Conservation (phyloP, 164 flowering plant genomes). For the Hamamelis virginiana region DNA sequence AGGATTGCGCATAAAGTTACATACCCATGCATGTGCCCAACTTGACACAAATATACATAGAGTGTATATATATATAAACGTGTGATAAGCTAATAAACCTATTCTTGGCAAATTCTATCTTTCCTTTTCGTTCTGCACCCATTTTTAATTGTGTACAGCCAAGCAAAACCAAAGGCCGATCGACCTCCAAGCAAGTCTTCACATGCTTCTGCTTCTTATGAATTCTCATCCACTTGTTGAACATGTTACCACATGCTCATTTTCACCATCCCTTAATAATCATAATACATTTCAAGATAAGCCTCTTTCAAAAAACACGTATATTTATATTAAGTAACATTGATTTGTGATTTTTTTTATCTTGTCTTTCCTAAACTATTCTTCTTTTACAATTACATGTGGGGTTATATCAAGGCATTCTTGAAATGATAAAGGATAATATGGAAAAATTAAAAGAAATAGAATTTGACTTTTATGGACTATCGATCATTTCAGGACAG, state of each 20-base stretch:
- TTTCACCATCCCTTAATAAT: background rate
- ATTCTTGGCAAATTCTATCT: constrained; percentile 15
- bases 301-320: no score
- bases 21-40: constrained; percentile 23
- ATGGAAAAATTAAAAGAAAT: no score
- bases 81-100: constrained; percentile 17
- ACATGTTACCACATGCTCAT: constrained; percentile 10
- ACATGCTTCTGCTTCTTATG: constrained; percentile 16
- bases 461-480: no score
- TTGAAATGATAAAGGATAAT: no score
- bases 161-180: constrained; percentile 25
- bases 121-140: constrained; percentile 19
- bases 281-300: background rate
- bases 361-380: no score
- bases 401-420: no score
- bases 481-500: no score
- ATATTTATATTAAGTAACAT: no score
- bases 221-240: background rate
- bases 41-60: no score
- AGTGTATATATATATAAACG: constrained; percentile 9
- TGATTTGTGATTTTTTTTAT: no score
- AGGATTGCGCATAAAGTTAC: no score
- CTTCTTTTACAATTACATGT: no score
- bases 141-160: constrained; percentile 31
- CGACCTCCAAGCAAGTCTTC: constrained; percentile 15